Conservation (phyloP, 2,329 filamentous ascomycete genomes). For the Colletotrichum sp. region DNA sequence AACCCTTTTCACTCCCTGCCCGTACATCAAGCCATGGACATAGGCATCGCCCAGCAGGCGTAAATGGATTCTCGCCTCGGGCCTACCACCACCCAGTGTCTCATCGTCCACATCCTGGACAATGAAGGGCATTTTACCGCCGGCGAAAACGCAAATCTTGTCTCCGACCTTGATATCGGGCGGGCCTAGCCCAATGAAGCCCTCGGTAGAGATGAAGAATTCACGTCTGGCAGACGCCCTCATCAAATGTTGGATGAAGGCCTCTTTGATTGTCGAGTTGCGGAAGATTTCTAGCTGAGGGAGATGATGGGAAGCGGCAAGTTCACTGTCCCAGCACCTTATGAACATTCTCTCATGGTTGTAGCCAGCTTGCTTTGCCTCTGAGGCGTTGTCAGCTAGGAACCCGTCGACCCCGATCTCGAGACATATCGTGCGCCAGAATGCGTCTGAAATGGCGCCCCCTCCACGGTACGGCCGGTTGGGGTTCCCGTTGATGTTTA, state of each 20-base stretch:
- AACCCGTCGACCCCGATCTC: not conserved
- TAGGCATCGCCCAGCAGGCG: not conserved
- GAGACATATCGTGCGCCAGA: not conserved
- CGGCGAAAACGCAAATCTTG: not conserved
- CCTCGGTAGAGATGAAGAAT: not conserved
- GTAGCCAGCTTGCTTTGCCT: not conserved
- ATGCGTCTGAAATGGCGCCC: not conserved
- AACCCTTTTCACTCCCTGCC: fast-evolving
- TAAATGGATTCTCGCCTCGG: not conserved
- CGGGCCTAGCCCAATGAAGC: not conserved
- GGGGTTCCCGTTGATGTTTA: not conserved
- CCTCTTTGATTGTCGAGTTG: not conserved
- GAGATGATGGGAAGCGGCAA: fast-evolving
- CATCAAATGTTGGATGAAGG: not conserved
- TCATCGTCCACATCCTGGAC: not conserved
- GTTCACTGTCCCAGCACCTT: not conserved
- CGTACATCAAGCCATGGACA: not conserved
- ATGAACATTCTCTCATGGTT: fast-evolving
- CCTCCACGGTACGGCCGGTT: not conserved
- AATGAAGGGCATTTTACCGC: not conserved
- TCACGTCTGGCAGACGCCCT: not conserved
- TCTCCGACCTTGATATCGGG: not conserved
- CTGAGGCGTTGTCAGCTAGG: not conserved
- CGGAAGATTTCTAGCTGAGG: not conserved
- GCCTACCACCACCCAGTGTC: not conserved